These are phyloP conservation scores for Nakazawaea pomicola DNA, from an alignment of 805 yeast species.

Conservation along the genomic window DNA sequence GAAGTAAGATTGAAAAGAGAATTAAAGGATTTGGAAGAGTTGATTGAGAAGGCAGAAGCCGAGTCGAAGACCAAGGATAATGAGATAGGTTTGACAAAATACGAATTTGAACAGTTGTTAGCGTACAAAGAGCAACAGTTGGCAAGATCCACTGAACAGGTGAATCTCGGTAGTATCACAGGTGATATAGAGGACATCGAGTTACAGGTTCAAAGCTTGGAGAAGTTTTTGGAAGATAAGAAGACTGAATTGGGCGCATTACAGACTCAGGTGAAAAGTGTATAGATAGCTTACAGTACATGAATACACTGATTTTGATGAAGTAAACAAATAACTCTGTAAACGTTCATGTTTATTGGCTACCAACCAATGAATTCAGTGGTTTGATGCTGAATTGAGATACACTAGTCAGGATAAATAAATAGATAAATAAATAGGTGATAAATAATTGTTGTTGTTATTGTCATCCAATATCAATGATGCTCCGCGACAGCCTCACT, in stretches of 20 bases:
- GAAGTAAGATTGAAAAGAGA: slow-evolving; percentile 79
- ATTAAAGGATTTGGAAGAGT: slow-evolving; percentile 66
- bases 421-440: slow-evolving; percentile 4
- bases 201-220: slow-evolving; percentile 68
- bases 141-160: slow-evolving; percentile 28
- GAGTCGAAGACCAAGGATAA: slow-evolving; percentile 29
- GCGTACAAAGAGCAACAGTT: slow-evolving; percentile 69
- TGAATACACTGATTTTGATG: no score
- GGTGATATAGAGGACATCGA: slow-evolving; percentile 67
- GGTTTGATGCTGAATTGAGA: no score
- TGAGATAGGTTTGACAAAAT: slow-evolving; percentile 29
- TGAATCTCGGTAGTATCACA: slow-evolving; percentile 46
- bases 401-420: no score
- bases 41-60: slow-evolving; percentile 51
- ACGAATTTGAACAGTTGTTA: slow-evolving; percentile 78
- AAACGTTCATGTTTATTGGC: background rate
- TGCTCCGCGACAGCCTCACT: background rate
- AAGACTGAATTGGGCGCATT: slow-evolving; percentile 53
- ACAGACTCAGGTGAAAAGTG: slow-evolving; percentile 32
- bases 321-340: background rate
- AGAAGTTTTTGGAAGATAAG: slow-evolving; percentile 60
- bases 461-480: slow-evolving; percentile 5
- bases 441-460: background rate
- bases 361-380: no score
- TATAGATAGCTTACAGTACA: no score